Percentiles rank a stretch among this genome's conserved stretches.
phyloP scores from a whole-genome alignment of 179 eudicot species.

The Pouteria campechiana region DNA sequence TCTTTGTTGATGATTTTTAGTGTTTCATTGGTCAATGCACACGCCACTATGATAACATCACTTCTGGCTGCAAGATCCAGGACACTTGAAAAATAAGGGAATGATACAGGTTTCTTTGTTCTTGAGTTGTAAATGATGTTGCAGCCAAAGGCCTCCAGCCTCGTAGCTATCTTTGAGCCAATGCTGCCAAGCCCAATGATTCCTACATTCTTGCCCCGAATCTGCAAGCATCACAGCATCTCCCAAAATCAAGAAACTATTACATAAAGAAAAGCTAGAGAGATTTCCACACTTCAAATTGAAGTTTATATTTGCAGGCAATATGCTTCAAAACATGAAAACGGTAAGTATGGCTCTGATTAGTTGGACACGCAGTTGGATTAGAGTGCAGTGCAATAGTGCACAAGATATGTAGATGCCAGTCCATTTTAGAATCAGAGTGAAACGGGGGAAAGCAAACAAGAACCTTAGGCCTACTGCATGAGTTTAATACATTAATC shows the following conservation, averaged over 20 bases:
- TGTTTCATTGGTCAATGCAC: conserved; percentile 40
- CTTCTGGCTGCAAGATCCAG: conserved; percentile 27
- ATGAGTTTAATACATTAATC: too few relatives aligned
- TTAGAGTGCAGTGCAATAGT: neutral
- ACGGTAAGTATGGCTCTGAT: neutral
- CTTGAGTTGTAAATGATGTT: conserved; percentile 51
- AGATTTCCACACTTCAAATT: neutral
- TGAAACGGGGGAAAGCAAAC: too few relatives aligned
- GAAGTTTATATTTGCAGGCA: too few relatives aligned
- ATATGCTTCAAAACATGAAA: neutral
- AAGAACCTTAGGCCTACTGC: too few relatives aligned
- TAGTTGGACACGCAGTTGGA: neutral
- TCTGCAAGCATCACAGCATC: conserved; percentile 18
- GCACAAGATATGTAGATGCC: neutral
- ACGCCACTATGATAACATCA: conserved; percentile 40
- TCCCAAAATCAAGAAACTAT: neutral
- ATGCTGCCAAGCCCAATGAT: conserved; percentile 69
- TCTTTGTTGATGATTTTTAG: conserved; percentile 49
- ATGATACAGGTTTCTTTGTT: conserved; percentile 30
- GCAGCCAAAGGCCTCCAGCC: conserved; percentile 55
- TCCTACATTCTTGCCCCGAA: conserved; percentile 51
- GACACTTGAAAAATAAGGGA: conserved; percentile 26
- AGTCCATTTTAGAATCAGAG: too few relatives aligned
- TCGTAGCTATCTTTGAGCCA: conserved; percentile 38
- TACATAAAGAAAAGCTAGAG: neutral